Evolutionary conservation across 768 basidiomycete species (phyloP), one percentile per base, ranked within the genome.

Genomic region (Podaxis mareebaensis): DNA sequence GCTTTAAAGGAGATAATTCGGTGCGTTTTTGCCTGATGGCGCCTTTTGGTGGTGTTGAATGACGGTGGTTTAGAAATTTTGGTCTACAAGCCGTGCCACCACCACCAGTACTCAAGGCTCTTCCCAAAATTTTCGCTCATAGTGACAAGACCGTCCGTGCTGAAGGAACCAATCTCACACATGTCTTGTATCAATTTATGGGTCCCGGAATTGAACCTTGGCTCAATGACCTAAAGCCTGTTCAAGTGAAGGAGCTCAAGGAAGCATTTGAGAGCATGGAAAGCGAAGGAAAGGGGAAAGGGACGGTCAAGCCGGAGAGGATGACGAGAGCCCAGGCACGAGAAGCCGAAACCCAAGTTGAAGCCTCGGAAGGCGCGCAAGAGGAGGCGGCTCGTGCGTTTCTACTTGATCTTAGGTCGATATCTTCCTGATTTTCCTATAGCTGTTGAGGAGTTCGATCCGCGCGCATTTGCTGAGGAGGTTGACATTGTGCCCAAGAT

Each of bases 71-170:
- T 64, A 98, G 96, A 53, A 72, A 78, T 42, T 98, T 96, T 73
- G 97, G 97, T 57, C 81, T 82, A 5, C 86, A 89, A 71, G 81
- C 82, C n/a, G 82, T 86, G 15, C 87, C 89, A 11, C 84, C 91
- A 4, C 85, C 91, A 40, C 87, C 90, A 12, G 79, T 98, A n/a
- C 81, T 99, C 60, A 96, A 96, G 71, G 75, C 84, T 5, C 76
- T 99, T 22, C 92, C 96, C 39, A 96, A 95, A 78, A 93, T 99
- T 54, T 99, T 99, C 62, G 87, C 88, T 3, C 97, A 99, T 71
- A 88, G 87, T 15, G 97, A 99, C 76, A 99, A 99, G 78, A 90
- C 86, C 28, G 97, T 99, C 58, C 91, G 97, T 64, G 87, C 92
- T 0, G 97, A 99, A 77, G 97, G 96, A 38, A 86, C 86, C 0